Evolutionary conservation across 1,284 basidiomycete species (phyloP).

Genomic region (Testicularia cyperi): DNA sequence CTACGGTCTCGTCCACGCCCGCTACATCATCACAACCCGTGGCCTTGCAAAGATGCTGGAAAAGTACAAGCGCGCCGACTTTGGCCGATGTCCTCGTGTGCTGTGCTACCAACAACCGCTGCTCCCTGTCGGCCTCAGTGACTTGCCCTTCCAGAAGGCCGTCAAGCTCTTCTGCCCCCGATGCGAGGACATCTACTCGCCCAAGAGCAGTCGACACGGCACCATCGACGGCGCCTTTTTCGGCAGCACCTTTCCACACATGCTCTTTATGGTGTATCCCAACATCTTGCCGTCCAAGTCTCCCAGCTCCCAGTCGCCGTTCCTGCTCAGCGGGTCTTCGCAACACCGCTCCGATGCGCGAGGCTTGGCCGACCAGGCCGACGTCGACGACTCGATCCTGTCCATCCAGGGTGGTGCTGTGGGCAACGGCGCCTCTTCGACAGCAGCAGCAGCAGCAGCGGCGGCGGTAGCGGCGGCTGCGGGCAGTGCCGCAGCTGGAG

Average conservation of each 20-base stretch:
- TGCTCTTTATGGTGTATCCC: constrained; percentile 69
- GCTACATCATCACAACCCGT: constrained; percentile 57
- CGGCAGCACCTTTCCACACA: constrained; percentile 58
- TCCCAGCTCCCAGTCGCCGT: constrained; percentile 42
- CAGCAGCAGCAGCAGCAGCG: constrained; percentile 2
- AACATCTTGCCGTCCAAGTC: constrained; percentile 67
- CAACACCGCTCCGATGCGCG: constrained; percentile 18
- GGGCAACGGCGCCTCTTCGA: constrained; percentile 12
- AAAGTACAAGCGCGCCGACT: constrained; percentile 59
- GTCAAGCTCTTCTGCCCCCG: constrained; percentile 59
- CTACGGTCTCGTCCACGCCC: constrained; percentile 58
- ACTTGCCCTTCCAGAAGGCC: constrained; percentile 56
- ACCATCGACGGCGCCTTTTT: constrained; percentile 61
- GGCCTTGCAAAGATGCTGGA: constrained; percentile 60
- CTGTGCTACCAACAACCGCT: constrained; percentile 57
- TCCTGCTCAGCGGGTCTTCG: constrained; percentile 29
- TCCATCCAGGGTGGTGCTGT: constrained; percentile 13
- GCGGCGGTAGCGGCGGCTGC: constrained; percentile 8
- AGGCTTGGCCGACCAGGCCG: constrained; percentile 64
- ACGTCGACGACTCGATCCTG: constrained; percentile 37
- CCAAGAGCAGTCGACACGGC: constrained; percentile 57
- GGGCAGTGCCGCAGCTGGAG: constrained; percentile 4
- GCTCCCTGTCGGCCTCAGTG: constrained; percentile 55
- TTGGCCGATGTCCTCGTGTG: constrained; percentile 57
- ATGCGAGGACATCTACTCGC: constrained; percentile 58